A percentile compares a stretch with the other conserved stretches of the same genome.
Conservation (phyloP, 805 yeast genomes). For the Diddensiella caesifluorescens region DNA sequence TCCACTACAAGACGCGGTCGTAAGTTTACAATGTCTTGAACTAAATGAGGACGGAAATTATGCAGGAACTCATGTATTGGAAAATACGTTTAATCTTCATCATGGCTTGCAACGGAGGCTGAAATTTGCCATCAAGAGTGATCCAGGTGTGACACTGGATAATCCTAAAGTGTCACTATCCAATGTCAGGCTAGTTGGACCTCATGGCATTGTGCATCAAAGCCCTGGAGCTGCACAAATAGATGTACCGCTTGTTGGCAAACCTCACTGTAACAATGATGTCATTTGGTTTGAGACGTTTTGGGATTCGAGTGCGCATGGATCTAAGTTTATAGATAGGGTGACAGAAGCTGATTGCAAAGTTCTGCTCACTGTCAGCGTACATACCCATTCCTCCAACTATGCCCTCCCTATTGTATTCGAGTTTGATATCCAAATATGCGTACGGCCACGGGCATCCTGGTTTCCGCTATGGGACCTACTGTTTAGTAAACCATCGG, state of each 20-base stretch:
- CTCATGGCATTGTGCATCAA: conserved; percentile 9
- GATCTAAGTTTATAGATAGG: conserved; percentile 9
- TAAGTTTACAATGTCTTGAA: conserved; percentile 9
- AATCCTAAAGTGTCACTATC: conserved; percentile 2
- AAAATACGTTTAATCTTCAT: conserved; percentile 7
- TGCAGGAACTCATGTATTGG: conserved; percentile 4
- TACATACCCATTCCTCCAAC: background rate
- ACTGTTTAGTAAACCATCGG: conserved; percentile 7
- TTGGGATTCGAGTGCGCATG: conserved; percentile 14
- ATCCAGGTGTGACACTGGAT: background rate
- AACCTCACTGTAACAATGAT: background rate
- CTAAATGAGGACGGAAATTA: conserved; percentile 15
- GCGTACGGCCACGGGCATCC: conserved; percentile 3
- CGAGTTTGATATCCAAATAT: conserved; percentile 5
- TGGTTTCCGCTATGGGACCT: conserved; percentile 7
- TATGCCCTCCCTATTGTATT: conserved; percentile 1
- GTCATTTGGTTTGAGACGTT: conserved; percentile 1
- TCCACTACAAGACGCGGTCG: background rate
- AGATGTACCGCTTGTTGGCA: background rate
- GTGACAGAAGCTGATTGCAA: conserved; percentile 3
- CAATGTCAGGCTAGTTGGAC: conserved; percentile 12
- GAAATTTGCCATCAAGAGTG: conserved; percentile 2
- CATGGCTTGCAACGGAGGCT: conserved; percentile 19
- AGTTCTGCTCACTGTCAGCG: background rate
- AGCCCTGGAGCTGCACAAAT: background rate